Percentiles rank a stretch among this genome's conserved stretches.
phyloP scores from a whole-genome alignment of 805 yeast species.

The Saccharomycopsis amapae region DNA sequence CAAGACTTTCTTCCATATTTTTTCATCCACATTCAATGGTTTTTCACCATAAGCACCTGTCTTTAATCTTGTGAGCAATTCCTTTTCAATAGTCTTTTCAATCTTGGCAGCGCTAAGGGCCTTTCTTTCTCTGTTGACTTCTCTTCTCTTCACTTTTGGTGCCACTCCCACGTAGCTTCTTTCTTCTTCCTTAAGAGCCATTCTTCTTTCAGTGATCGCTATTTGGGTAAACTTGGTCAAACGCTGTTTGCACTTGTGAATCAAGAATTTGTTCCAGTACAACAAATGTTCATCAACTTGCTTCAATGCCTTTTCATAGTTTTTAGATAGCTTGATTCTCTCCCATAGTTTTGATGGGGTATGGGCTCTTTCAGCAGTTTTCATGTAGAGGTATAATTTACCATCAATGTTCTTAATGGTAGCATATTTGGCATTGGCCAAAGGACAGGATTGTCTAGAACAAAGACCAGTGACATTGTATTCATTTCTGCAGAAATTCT shows the following conservation, averaged over 20 bases:
- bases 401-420: conserved; percentile 80
- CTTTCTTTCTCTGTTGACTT: conserved; percentile 89
- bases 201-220: conserved; percentile 87
- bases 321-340: conserved; percentile 81
- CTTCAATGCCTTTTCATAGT: conserved; percentile 77
- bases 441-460: conserved; percentile 87
- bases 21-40: conserved; percentile 93
- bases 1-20: conserved; percentile 90
- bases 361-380: conserved; percentile 96
- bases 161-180: conserved; percentile 89
- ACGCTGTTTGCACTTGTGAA: conserved; percentile 94
- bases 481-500: conserved; percentile 91
- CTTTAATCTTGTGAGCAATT: conserved; percentile 87
- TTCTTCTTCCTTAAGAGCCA: conserved; percentile 77
- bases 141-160: conserved; percentile 92
- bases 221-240: conserved; percentile 92
- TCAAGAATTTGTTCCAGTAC: conserved; percentile 88
- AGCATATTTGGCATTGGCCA: conserved; percentile 90
- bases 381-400: conserved; percentile 79
- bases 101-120: conserved; percentile 95
- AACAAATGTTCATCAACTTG: conserved; percentile 83
- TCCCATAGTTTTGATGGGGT: conserved; percentile 95
- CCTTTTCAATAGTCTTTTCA: conserved; percentile 94
- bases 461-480: conserved; percentile 94
- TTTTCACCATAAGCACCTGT: conserved; percentile 94